Evolutionary conservation across 2,329 filamentous ascomycete genomes (phyloP), one percentile per base, ranked within the genome.

Genomic region (Aspergillus thermomutatus): DNA sequence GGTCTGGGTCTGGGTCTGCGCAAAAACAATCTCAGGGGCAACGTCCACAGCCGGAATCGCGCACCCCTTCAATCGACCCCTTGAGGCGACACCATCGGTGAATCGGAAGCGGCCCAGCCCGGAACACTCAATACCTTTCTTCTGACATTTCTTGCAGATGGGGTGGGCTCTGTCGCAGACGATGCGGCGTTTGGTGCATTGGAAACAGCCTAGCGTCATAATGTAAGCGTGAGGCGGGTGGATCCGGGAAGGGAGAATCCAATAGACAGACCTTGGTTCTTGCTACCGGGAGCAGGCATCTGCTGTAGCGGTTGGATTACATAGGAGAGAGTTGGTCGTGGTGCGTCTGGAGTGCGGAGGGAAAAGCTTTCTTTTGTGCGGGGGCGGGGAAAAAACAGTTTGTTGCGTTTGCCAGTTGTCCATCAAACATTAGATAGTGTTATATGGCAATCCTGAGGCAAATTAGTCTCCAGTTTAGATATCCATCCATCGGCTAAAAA

Each of bases 171-270:
- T 55, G 55, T 75, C 73, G 53, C 73, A 75, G 50, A 70, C 58
- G 23, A 75, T 72, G 10, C 72, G 70, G 10, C 73, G 70, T 41
- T 72, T 67, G 8, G 69, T 69, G 53, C 72, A 75, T 50, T 75
- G 63, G 31, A 72, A 68, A 54, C 73, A 75, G 9, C 73, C 72
- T 69, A 14, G 34, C 6, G 10, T 31, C n/a, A 3, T 4, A 40
- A 9, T 14, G 34, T 6, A 34, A 6, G 28, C 11, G 28, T 34
- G 28, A 6, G 28, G 28, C 11, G 28, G 6, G 11, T 40, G 53
- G 4, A 41, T n/a, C n/a, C 1, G 25, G 8, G 14, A 2, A 43
- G 14, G 40, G 9, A n/a, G 9, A 17, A 48, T 34, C 25, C 11
- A 25, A 21, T 2, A 17, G 17, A n/a, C 27, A 26, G 23, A 55